phyloP scores from a whole-genome alignment of 2,329 filamentous ascomycete species.

The Xylaria sp. region DNA sequence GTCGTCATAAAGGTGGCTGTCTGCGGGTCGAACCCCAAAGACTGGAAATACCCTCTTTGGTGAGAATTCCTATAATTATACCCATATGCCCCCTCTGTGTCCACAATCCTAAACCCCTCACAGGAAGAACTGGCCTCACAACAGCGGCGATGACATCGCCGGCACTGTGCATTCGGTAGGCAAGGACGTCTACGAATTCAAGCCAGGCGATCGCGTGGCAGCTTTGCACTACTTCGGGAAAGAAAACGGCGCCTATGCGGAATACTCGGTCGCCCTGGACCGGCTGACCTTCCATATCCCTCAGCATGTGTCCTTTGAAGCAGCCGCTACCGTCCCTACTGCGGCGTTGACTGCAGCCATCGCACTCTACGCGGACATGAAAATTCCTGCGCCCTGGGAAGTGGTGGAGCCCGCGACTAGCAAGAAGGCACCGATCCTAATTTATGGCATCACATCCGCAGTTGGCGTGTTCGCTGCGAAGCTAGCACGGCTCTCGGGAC shows the following conservation, averaged over 20 bases:
- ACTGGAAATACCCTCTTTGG: slow-evolving; percentile 50
- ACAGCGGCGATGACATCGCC: slow-evolving; percentile 59
- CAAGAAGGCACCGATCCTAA: slow-evolving; percentile 31
- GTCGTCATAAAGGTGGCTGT: slow-evolving; percentile 54
- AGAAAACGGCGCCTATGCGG: slow-evolving; percentile 53
- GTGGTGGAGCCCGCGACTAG: not conserved
- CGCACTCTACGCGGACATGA: slow-evolving; percentile 52
- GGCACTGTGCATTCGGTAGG: slow-evolving; percentile 61
- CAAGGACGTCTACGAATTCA: slow-evolving; percentile 58
- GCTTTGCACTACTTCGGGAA: slow-evolving; percentile 60
- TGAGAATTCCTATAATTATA: slow-evolving; percentile 8
- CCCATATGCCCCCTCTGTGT: slow-evolving; percentile 24
- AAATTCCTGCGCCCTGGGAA: slow-evolving; percentile 53
- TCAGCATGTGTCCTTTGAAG: slow-evolving; percentile 52
- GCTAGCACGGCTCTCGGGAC: slow-evolving; percentile 37
- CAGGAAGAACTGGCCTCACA: slow-evolving; percentile 43
- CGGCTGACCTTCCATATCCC: slow-evolving; percentile 58
- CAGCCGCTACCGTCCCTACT: slow-evolving; percentile 57
- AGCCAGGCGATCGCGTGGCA: slow-evolving; percentile 65
- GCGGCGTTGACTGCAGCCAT: slow-evolving; percentile 58
- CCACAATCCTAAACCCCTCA: slow-evolving; percentile 32
- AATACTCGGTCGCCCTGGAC: slow-evolving; percentile 56
- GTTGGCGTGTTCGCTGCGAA: slow-evolving; percentile 39
- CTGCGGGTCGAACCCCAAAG: slow-evolving; percentile 55
- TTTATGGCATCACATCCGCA: slow-evolving; percentile 38